Conservation (phyloP, 208 protist genomes). For the Acanthamoeba lenticulata region DNA sequence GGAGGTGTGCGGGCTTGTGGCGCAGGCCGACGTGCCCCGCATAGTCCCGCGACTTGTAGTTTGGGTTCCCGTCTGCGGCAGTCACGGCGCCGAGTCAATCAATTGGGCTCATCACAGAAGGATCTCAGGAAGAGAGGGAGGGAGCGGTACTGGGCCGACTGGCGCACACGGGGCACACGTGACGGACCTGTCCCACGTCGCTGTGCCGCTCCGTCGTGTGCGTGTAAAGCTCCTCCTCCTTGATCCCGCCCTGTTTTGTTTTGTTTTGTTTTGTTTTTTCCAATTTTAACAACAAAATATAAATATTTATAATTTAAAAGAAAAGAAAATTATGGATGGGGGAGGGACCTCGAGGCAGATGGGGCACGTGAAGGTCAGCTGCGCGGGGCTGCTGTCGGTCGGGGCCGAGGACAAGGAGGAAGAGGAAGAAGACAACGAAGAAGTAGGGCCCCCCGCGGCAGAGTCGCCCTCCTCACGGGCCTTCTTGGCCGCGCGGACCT, state of each 20-base stretch:
- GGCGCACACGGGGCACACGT: background rate
- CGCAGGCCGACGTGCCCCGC: background rate
- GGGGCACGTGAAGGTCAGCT: background rate
- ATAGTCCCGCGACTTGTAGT: conserved; percentile 5
- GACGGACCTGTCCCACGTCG: background rate
- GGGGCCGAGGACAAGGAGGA: too few species aligned
- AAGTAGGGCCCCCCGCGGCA: background rate
- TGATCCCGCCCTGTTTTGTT: background rate
- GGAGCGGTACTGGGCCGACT: background rate
- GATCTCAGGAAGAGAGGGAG: background rate
- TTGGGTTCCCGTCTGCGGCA: background rate
- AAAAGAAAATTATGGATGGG: too few species aligned
- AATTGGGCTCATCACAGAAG: too few species aligned
- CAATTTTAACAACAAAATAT: too few species aligned
- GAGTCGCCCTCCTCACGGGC: too few species aligned
- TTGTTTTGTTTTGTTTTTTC: too few species aligned
- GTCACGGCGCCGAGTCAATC: background rate
- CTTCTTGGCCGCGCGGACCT: too few species aligned
- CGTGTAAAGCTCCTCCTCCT: background rate
- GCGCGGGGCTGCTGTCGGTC: too few species aligned
- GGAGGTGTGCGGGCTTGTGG: background rate
- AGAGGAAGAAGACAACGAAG: background rate
- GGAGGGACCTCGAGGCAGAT: background rate
- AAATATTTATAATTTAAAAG: too few species aligned
- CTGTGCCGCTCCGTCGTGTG: background rate